Evolutionary conservation across 2,329 filamentous ascomycete genomes (phyloP).

Genomic region (Scorias spongiosa): DNA sequence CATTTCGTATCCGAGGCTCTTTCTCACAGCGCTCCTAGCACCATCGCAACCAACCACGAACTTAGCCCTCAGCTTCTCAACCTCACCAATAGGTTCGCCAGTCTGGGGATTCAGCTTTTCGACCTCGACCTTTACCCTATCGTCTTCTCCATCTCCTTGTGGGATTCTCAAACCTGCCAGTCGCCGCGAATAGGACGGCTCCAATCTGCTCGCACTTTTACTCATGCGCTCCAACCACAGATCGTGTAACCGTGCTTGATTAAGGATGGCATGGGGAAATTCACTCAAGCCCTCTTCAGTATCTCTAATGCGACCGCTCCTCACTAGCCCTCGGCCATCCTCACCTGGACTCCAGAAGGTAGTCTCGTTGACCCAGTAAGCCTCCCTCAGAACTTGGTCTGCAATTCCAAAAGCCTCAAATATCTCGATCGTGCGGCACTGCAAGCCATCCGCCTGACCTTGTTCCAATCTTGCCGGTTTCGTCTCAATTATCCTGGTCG

Average conservation of each 20-base stretch:
- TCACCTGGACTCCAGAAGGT: conserved; percentile 45
- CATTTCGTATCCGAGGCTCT: conserved; percentile 18
- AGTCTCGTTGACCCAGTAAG: conserved; percentile 55
- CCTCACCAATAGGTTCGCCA: conserved; percentile 7
- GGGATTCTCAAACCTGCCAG: conserved; percentile 13
- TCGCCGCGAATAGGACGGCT: conserved; percentile 15
- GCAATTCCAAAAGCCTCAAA: conserved; percentile 56
- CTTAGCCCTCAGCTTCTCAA: conserved; percentile 16
- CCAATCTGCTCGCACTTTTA: conserved; percentile 15
- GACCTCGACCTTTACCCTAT: conserved; percentile 38
- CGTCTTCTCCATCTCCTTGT: conserved; percentile 12
- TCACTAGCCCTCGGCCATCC: conserved; percentile 37
- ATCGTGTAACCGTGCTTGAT: conserved; percentile 55
- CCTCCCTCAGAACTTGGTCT: conserved; percentile 48
- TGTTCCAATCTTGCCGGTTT: conserved; percentile 17
- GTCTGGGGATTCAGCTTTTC: conserved; percentile 21
- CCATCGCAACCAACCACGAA: conserved; percentile 24
- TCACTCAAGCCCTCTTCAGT: conserved; percentile 45
- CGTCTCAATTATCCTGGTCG: conserved; percentile 30
- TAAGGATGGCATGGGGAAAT: conserved; percentile 52
- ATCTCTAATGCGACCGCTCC: conserved; percentile 47
- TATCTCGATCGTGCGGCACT: conserved; percentile 56
- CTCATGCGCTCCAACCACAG: conserved; percentile 23
- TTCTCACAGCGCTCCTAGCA: conserved; percentile 16
- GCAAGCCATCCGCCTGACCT: conserved; percentile 39